Conservation (phyloP, 805 yeast genomes). For the Candida xiaguanensis region DNA sequence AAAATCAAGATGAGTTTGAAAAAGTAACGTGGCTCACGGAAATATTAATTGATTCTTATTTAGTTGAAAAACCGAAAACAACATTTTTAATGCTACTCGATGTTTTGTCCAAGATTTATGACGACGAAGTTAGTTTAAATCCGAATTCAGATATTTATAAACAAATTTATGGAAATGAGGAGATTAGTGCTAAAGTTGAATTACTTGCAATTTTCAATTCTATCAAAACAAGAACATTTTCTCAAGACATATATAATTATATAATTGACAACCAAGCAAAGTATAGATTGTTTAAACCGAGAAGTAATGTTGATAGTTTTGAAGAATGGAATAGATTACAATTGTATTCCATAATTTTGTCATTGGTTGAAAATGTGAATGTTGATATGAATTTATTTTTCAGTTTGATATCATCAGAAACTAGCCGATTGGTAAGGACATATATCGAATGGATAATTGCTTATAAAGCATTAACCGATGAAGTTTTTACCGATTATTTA, state of each 20-base stretch:
- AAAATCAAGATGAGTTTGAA: conserved; percentile 31
- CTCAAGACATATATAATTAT: conserved; percentile 26
- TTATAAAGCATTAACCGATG: conserved; percentile 28
- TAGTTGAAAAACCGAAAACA: conserved; percentile 50
- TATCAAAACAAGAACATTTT: conserved; percentile 23
- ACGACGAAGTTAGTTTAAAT: conserved; percentile 27
- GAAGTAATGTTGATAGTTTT: conserved; percentile 57
- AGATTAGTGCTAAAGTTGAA: conserved; percentile 49
- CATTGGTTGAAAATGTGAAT: conserved; percentile 12
- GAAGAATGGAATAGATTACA: conserved; percentile 68
- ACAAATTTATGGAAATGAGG: conserved; percentile 54
- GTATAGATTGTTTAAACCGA: conserved; percentile 46
- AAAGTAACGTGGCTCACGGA: conserved; percentile 47
- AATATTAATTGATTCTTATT: conserved; percentile 43
- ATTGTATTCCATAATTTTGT: conserved; percentile 47
- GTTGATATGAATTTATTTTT: conserved; percentile 33
- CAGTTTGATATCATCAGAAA: conserved; percentile 45
- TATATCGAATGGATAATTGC: conserved; percentile 80
- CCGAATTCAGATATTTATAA: conserved; percentile 32
- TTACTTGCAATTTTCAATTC: conserved; percentile 46
- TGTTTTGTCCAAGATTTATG: conserved; percentile 51
- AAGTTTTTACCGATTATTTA: conserved; percentile 13
- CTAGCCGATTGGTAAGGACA: conserved; percentile 72
- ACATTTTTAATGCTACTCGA: conserved; percentile 59
- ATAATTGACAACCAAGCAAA: conserved; percentile 34